Evolutionary conservation across 2,329 filamentous ascomycete species (phyloP).

Genomic region (Microascus cirrosus): DNA sequence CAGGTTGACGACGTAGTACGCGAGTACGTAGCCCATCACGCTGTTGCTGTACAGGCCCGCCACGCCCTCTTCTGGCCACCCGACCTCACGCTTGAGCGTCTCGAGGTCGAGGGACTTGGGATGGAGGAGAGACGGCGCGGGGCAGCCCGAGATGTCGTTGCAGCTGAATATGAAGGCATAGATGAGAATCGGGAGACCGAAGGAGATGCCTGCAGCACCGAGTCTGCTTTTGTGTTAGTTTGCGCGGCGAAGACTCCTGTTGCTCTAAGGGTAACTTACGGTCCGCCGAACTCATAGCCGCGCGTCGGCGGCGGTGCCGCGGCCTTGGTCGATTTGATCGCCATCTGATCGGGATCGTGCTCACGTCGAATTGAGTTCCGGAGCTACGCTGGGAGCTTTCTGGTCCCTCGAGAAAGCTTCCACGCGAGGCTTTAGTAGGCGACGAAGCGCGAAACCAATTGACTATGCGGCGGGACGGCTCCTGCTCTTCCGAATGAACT

Average conservation of each 20-base stretch:
- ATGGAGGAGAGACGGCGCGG: conserved; percentile 66
- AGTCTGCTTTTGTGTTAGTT: conserved; percentile 33
- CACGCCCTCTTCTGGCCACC: conserved; percentile 66
- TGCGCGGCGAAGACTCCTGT: background rate
- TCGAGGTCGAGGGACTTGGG: conserved; percentile 62
- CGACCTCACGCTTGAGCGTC: conserved; percentile 66
- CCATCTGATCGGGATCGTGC: conserved; percentile 14
- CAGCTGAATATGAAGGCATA: conserved; percentile 76
- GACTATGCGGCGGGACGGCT: background rate
- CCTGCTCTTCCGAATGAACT: background rate
- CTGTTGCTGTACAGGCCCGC: conserved; percentile 58
- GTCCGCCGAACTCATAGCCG: conserved; percentile 41
- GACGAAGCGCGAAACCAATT: background rate
- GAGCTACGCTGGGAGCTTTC: background rate
- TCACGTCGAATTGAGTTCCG: background rate
- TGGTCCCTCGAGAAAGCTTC: background rate
- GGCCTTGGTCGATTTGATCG: conserved; percentile 15
- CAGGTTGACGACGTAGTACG: conserved; percentile 68
- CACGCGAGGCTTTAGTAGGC: background rate
- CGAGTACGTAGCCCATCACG: conserved; percentile 58
- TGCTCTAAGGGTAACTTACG: conserved; percentile 22
- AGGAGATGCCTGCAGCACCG: conserved; percentile 67
- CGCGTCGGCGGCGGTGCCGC: conserved; percentile 18
- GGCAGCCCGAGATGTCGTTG: conserved; percentile 89
- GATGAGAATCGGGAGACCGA: conserved; percentile 67